phyloP scores from a whole-genome alignment of 257 asterid genomes.

The Solanum medicagineum region DNA sequence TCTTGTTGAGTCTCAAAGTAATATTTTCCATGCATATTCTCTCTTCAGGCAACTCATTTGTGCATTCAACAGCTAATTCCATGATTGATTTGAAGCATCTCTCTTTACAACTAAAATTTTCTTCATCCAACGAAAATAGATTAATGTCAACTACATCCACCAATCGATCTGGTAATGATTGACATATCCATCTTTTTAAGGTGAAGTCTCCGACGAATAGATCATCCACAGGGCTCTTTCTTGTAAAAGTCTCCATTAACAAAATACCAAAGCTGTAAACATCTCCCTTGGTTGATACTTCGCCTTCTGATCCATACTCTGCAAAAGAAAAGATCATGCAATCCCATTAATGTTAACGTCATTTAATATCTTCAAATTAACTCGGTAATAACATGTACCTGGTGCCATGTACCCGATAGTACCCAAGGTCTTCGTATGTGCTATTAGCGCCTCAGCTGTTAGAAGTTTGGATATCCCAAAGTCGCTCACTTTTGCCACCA shows the following conservation, averaged over 20 bases:
- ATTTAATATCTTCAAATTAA: background rate
- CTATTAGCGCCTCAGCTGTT: background rate
- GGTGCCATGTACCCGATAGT: constrained; percentile 8
- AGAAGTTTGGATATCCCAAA: constrained; percentile 3
- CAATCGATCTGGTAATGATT: background rate
- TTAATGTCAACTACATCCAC: background rate
- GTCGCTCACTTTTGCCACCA: background rate
- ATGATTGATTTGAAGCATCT: background rate
- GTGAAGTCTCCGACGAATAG: background rate
- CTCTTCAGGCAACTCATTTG: background rate
- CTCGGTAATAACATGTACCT: background rate
- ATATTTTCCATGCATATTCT: background rate
- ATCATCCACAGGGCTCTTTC: background rate
- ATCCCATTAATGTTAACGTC: background rate
- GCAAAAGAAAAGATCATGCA: background rate
- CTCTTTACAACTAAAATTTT: background rate
- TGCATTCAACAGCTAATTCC: constrained; percentile 5
- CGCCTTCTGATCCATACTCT: constrained; percentile 3
- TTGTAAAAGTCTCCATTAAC: constrained; percentile 4
- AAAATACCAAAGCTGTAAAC: constrained; percentile 8
- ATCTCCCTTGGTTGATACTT: background rate
- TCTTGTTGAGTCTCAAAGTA: background rate
- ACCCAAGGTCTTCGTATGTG: constrained; percentile 4
- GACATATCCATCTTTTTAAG: background rate
- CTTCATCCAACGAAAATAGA: background rate